These are phyloP conservation scores for Colletotrichum sp. DNA, from an alignment of 2,329 filamentous ascomycete species.

Conservation along the genomic window DNA sequence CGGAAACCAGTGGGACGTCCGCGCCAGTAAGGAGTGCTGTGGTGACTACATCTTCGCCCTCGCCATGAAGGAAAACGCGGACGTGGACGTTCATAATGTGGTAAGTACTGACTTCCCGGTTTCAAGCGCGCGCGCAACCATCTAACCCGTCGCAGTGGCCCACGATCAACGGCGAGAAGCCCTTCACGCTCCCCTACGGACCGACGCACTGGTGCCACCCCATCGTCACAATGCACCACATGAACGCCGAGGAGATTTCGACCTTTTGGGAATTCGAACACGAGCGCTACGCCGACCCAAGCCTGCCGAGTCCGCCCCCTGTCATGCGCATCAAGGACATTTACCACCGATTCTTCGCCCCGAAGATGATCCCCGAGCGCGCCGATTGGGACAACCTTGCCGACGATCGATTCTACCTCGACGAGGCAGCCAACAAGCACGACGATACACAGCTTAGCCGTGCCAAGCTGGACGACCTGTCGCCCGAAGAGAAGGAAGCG, in stretches of 20 bases:
- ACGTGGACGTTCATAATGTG: constrained; percentile 43
- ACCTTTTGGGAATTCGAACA: constrained; percentile 58
- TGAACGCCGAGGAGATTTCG: constrained; percentile 54
- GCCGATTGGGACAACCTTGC: constrained; percentile 60
- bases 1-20: constrained; percentile 50
- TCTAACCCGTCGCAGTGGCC: constrained; percentile 45
- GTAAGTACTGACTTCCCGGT: constrained; percentile 35
- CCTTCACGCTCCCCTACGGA: constrained; percentile 52
- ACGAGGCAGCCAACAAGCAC: constrained; percentile 32
- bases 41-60: constrained; percentile 56
- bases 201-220: constrained; percentile 60
- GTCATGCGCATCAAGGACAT: constrained; percentile 52
- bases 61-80: constrained; percentile 49
- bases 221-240: constrained; percentile 61
- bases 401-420: constrained; percentile 48
- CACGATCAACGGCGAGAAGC: constrained; percentile 61
- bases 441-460: constrained; percentile 34
- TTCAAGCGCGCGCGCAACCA: neutral
- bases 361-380: constrained; percentile 40
- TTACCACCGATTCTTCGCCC: constrained; percentile 49
- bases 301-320: constrained; percentile 21
- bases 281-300: constrained; percentile 32
- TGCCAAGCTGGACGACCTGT: constrained; percentile 37
- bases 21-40: constrained; percentile 48
- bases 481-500: constrained; percentile 43